Conservation (phyloP, 83 land plant species). For the Diphasiastrum complanatum region DNA sequence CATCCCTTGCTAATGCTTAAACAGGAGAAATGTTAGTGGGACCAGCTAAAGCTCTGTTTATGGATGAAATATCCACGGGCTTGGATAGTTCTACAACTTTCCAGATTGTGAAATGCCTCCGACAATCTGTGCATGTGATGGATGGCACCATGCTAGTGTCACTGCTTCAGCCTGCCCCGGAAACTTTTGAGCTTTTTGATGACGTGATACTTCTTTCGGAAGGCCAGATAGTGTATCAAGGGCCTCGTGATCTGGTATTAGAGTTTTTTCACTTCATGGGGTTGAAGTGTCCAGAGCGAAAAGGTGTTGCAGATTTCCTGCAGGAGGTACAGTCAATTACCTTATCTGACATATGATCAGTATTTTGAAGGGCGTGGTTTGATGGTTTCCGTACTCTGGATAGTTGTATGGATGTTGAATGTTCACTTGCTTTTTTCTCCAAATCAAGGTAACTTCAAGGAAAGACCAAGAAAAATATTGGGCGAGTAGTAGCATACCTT, state of each 20-base stretch:
- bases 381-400: too few relatives aligned
- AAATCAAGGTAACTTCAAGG: constrained; percentile 7
- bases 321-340: constrained; percentile 4
- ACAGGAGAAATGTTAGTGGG: too few relatives aligned
- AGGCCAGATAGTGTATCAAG: constrained; percentile 11
- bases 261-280: background rate
- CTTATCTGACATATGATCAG: background rate
- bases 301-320: constrained; percentile 5
- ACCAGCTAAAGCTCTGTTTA: too few relatives aligned
- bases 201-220: constrained; percentile 11
- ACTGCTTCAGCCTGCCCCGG: constrained; percentile 16
- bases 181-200: constrained; percentile 2
- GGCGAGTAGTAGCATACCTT: background rate
- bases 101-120: too few relatives aligned
- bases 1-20: too few relatives aligned
- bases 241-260: constrained; percentile 11
- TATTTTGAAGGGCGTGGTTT: too few relatives aligned
- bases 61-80: too few relatives aligned
- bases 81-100: too few relatives aligned
- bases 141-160: constrained; percentile 16
- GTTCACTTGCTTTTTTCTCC: background rate
- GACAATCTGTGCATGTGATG: constrained; percentile 17
- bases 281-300: background rate
- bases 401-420: too few relatives aligned
- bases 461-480: constrained; percentile 17